phyloP scores from a whole-genome alignment of 441 rosid species.

The Syzygium syzygioides region DNA sequence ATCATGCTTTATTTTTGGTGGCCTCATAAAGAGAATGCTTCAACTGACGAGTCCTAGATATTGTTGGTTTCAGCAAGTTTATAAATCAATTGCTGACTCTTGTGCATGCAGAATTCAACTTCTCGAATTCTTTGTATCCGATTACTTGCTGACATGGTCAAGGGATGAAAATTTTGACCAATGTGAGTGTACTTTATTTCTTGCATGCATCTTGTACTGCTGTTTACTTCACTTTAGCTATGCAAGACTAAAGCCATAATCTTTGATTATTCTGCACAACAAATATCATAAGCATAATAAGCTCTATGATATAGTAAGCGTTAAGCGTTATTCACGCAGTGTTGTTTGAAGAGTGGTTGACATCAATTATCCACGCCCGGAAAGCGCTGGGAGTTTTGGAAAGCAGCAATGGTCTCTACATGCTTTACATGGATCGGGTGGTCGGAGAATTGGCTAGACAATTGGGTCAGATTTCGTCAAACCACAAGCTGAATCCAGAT shows the following conservation, averaged over 20 bases:
- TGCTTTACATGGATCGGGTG: conserved; percentile 75
- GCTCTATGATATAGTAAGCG: not conserved
- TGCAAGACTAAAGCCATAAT: not conserved
- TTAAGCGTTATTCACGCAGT: conserved; percentile 25
- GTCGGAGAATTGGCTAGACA: conserved; percentile 55
- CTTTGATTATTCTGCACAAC: not conserved
- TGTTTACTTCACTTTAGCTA: not conserved
- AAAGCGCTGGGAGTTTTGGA: conserved; percentile 61
- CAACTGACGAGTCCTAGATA: not conserved
- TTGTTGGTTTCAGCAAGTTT: not conserved
- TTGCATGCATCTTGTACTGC: not conserved
- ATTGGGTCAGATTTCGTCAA: conserved; percentile 37
- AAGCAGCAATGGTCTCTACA: conserved; percentile 66
- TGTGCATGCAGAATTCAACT: conserved; percentile 69
- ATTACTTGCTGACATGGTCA: conserved; percentile 55
- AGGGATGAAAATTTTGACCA: conserved; percentile 38
- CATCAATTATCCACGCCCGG: conserved; percentile 54
- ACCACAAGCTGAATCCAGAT: conserved; percentile 44
- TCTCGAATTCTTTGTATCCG: conserved; percentile 61
- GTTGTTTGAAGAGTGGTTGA: conserved; percentile 69
- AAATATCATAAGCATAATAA: not conserved
- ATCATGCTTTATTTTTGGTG: not conserved
- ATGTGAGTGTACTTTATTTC: conserved; percentile 23
- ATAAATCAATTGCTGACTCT: not conserved
- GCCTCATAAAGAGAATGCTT: not conserved